Base-by-base conservation (phyloP, 495 filamentous ascomycete species). In the Penicillium simplicissimum region DNA sequence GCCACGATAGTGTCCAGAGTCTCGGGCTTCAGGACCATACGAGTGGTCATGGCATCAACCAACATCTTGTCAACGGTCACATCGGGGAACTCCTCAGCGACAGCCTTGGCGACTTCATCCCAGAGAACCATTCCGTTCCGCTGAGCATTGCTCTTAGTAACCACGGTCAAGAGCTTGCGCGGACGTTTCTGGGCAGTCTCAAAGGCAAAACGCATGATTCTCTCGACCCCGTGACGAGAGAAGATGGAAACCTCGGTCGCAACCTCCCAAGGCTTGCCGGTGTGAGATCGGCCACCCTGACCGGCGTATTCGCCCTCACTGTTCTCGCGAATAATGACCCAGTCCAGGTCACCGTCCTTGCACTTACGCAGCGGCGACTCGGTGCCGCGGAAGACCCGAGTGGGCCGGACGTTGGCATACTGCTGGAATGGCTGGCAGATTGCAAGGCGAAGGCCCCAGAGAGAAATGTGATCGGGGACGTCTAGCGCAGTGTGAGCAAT, bases 121-220 rank as follows among this genome's bases (percentile, higher is more conserved):
- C 83, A 85, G 19, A 85, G 65, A 14, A 86, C 83, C 81, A 86
- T 80, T 0, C 83, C 83, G 62, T 83, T 81, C 3, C 81, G 72
- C 75, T 84, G 81, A 0, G 83, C 82, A 71, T 86, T 86, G 54
- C 79, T 82, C 75, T 86, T 86, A 13, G 82, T 84, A 21, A 85
- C 83, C 1, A 85, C 80, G n/a, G 82, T 84, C 58, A 85, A 55
- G 28, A 77, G 72, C 71, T 82, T 84, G 34, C 74, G 72, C 2
- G 74, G 79, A 17, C 82, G 68, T 52, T 71, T 72, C 49, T 67
- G 68, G 1, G 82, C 83, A 9, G 71, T 79, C 67, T 84, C 78
- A 66, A 84, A 85, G 0, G 81, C 83, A 59, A 85, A 85, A 3
- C 80, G 75, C 77, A 85, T 83, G 38, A 84, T 79, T 14, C 83